Percentiles rank a stretch among this genome's conserved stretches.
These are phyloP conservation scores for Spathaspora passalidarum DNA, from an alignment of 805 yeast genomes.

Conservation along the genomic window DNA sequence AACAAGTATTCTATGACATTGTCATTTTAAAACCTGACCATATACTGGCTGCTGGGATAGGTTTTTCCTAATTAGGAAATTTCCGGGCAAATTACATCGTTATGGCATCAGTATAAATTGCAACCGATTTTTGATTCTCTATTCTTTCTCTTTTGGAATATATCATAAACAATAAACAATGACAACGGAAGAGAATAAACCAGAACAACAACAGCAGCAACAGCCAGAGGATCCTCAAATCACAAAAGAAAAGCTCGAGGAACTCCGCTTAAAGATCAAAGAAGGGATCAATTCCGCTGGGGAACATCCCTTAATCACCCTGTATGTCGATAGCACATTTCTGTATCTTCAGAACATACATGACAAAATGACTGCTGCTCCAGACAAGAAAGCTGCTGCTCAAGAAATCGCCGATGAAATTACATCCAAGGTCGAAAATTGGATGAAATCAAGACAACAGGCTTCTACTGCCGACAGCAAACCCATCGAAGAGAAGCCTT, in stretches of 20 bases:
- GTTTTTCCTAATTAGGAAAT: neutral
- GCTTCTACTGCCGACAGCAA: neutral
- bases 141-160: neutral
- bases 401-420: constrained; percentile 35
- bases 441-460: constrained; percentile 18
- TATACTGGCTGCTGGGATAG: neutral
- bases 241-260: neutral
- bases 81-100: too few relatives aligned
- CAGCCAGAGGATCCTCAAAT: neutral
- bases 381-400: constrained; percentile 32
- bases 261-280: neutral
- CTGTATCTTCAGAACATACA: constrained; percentile 23
- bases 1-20: too few relatives aligned
- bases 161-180: too few relatives aligned
- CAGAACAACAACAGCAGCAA: too few relatives aligned
- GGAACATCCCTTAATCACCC: constrained; percentile 23
- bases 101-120: too few relatives aligned
- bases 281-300: constrained; percentile 27
- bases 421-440: constrained; percentile 21
- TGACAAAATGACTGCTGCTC: constrained; percentile 26
- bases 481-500: neutral
- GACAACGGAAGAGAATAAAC: too few relatives aligned
- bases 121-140: neutral
- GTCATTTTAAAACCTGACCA: too few relatives aligned
- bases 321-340: constrained; percentile 24